Evolutionary conservation across 352 stramenopile species (phyloP).

Genomic region (Pythium angustatum): DNA sequence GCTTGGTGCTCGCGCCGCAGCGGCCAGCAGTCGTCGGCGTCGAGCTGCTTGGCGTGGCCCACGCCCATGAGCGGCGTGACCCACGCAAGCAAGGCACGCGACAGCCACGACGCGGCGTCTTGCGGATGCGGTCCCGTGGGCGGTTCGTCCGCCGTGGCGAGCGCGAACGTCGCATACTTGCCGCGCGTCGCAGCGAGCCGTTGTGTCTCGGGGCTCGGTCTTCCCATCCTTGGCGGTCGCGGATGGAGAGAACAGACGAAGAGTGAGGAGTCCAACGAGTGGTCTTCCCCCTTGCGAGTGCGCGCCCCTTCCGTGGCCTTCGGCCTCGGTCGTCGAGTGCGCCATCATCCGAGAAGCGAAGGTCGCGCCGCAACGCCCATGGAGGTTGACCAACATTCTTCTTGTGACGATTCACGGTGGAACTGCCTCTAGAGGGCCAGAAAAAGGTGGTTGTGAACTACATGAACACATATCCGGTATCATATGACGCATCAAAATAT

Average conservation of each 20-base stretch:
- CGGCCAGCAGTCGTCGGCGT: constrained; percentile 42
- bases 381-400: neutral
- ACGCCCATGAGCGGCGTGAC: constrained; percentile 45
- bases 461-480: neutral
- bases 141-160: neutral
- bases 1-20: constrained; percentile 29
- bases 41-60: constrained; percentile 42
- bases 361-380: neutral
- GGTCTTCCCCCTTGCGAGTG: neutral
- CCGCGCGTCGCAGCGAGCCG: neutral
- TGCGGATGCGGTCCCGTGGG: neutral
- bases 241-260: neutral
- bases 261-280: neutral
- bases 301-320: neutral
- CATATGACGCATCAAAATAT: neutral
- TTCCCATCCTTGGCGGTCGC: neutral
- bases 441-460: neutral
- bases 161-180: neutral
- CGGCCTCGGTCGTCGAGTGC: too few species aligned
- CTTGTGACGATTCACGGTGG: neutral
- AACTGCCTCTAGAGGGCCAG: neutral
- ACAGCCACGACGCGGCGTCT: constrained; percentile 16
- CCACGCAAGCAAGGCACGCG: constrained; percentile 46
- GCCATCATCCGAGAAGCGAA: neutral
- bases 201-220: neutral